These are phyloP conservation scores for Saccharomycopsis selenospora DNA, from an alignment of 805 yeast genomes.

Conservation along the genomic window DNA sequence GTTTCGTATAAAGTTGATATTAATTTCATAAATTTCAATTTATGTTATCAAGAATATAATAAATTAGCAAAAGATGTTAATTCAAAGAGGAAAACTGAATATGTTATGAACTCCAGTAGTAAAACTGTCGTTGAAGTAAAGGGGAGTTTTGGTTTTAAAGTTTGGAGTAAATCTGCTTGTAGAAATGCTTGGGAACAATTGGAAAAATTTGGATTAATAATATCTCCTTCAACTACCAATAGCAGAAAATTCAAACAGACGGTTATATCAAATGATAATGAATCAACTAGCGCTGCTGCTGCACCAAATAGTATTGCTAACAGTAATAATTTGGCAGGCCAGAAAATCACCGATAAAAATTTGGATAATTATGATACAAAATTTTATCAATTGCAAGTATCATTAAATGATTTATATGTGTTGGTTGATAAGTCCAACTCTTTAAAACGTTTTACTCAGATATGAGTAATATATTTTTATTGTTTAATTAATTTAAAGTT, in stretches of 20 bases:
- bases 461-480: not conserved
- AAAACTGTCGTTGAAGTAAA: constrained; percentile 24
- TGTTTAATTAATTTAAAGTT: too few relatives aligned
- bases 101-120: constrained; percentile 25
- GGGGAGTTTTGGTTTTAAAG: constrained; percentile 37
- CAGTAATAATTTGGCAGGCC: constrained; percentile 32
- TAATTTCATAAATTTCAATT: constrained; percentile 62
- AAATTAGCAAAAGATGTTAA: constrained; percentile 42
- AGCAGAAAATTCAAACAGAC: constrained; percentile 3
- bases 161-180: constrained; percentile 56
- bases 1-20: constrained; percentile 51
- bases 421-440: constrained; percentile 12
- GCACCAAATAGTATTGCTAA: constrained; percentile 34
- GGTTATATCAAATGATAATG: constrained; percentile 3
- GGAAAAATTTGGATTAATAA: constrained; percentile 45
- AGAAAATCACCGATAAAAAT: constrained; percentile 35
- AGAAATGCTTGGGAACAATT: constrained; percentile 70
- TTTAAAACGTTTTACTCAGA: constrained; percentile 20
- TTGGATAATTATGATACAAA: constrained; percentile 36
- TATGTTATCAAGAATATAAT: constrained; percentile 71
- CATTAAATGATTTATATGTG: constrained; percentile 42
- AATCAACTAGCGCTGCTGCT: constrained; percentile 36
- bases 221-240: constrained; percentile 9
- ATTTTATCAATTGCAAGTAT: constrained; percentile 44
- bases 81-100: constrained; percentile 31